Base-by-base conservation (phyloP, 768 basidiomycete genomes). In the Phlebiopsis flavidoalba region DNA sequence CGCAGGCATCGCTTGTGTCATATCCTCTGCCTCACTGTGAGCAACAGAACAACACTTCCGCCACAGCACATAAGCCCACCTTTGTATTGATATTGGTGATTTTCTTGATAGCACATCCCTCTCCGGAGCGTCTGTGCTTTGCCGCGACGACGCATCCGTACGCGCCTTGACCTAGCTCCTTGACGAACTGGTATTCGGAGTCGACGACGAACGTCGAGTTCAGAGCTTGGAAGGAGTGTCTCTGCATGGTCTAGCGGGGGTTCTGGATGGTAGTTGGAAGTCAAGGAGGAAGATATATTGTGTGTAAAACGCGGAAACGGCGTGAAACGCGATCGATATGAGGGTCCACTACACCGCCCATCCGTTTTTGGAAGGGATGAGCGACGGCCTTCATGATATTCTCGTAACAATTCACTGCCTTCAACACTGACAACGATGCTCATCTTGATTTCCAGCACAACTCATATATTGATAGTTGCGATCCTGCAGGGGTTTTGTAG, bases 161-260 rank as follows among this genome's bases (percentile, higher is more conserved):
- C 21, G 95, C 94, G 65, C 95, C 94, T 73, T 95, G 93, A 33
- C 95, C 94, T 57, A 98, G 90, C 70, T 98, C 95, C 77, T 98
- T 98, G 75, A 95, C 92, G 73, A 91, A 96, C 70, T 90, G 85
- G 68, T 95, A 97, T 73, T 92, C 88, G 14, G 86, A 79, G 69
- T 95, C 93, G 72, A 96, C 91, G 63, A 93, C 76, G 70, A 95
- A 95, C 53, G 83, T 88, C 58, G 91, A 92, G 72, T 91, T 91
- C 68, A 95, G 85, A 4, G 93, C 84, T 62, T 81, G 86, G 76
- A 95, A 93, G 45, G 82, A 85, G 71, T 90, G 89, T 62, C 90
- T 79, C 69, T 87, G 85, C 83, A 89, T 88, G 22, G 14, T 55
- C 26, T 21, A 2, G 14, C 17, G 6, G 11, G 12, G 48, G 47